Conservation (phyloP, 78 protist genomes). For the Reticulomyxa filosa region DNA sequence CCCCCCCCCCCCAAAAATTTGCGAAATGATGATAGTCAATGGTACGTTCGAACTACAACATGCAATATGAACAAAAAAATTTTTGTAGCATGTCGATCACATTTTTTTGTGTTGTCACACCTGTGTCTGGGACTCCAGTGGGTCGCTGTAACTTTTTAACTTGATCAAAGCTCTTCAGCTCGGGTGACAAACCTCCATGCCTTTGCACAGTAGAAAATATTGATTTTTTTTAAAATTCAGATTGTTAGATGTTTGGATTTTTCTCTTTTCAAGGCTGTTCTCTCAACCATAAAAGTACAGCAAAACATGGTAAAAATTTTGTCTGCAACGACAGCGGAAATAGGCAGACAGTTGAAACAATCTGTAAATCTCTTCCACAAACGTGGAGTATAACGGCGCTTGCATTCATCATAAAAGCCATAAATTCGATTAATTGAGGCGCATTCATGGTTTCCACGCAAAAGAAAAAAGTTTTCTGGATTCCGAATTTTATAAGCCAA, state of each 20-base stretch:
- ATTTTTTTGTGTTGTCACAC: too few species aligned
- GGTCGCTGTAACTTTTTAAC: conserved; percentile 72
- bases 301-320: conserved; percentile 88
- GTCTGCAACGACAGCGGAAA: conserved; percentile 87
- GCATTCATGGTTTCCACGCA: conserved; percentile 86
- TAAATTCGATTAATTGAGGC: conserved; percentile 94
- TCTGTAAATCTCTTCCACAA: conserved; percentile 90
- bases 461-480: conserved; percentile 82
- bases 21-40: too few species aligned
- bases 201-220: too few species aligned
- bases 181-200: conserved; percentile 97
- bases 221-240: too few species aligned
- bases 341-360: conserved; percentile 90
- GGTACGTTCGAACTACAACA: too few species aligned
- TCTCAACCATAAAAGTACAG: too few species aligned
- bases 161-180: conserved; percentile 59
- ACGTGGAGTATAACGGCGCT: conserved; percentile 78
- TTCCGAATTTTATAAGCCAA: conserved; percentile 98
- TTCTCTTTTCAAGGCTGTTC: too few species aligned
- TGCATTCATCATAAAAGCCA: conserved; percentile 98
- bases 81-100: too few species aligned
- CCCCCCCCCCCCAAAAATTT: too few species aligned
- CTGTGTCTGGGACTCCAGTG: conserved; percentile 89
- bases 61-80: too few species aligned
- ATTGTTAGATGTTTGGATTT: too few species aligned